Evolutionary conservation across 108 stramenopile genomes (phyloP).

Genomic region (Asterionellopsis glacialis): DNA sequence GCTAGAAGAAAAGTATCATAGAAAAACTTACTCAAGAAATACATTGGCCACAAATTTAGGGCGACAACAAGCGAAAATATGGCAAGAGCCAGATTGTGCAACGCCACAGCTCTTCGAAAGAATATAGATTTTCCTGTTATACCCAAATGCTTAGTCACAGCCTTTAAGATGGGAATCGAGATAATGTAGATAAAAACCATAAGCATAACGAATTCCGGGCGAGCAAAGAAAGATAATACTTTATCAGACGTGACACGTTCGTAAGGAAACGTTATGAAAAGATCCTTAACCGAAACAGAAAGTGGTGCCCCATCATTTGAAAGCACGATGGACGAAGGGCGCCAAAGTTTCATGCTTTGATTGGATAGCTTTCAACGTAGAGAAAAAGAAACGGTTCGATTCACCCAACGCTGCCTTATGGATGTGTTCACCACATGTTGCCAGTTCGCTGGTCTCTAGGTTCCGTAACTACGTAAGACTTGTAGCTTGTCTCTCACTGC

Average conservation of each 20-base stretch:
- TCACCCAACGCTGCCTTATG: too few species aligned
- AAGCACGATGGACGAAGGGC: conserved; percentile 17
- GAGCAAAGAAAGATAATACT: conserved; percentile 19
- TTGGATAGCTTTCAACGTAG: not conserved
- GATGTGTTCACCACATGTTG: too few species aligned
- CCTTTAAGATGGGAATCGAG: conserved; percentile 12
- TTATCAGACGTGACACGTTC: conserved; percentile 31
- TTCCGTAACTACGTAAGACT: too few species aligned
- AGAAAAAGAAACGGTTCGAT: not conserved
- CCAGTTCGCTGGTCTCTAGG: too few species aligned
- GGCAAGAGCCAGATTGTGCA: conserved; percentile 48
- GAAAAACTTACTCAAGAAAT: too few species aligned
- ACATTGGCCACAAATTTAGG: conserved; percentile 21
- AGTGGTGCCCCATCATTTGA: conserved; percentile 38
- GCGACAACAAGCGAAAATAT: conserved; percentile 43
- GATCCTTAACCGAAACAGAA: conserved; percentile 21
- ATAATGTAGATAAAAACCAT: conserved; percentile 27
- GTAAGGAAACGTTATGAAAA: conserved; percentile 40
- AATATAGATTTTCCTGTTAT: conserved; percentile 15
- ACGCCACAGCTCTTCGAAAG: conserved; percentile 26
- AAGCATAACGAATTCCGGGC: conserved; percentile 28
- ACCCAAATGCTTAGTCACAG: conserved; percentile 3
- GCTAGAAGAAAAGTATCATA: too few species aligned
- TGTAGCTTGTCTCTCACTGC: too few species aligned
- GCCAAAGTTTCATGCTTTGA: conserved; percentile 7